Evolutionary conservation across 495 filamentous ascomycete species (phyloP).

Genomic region (Pyrenula aspistea): DNA sequence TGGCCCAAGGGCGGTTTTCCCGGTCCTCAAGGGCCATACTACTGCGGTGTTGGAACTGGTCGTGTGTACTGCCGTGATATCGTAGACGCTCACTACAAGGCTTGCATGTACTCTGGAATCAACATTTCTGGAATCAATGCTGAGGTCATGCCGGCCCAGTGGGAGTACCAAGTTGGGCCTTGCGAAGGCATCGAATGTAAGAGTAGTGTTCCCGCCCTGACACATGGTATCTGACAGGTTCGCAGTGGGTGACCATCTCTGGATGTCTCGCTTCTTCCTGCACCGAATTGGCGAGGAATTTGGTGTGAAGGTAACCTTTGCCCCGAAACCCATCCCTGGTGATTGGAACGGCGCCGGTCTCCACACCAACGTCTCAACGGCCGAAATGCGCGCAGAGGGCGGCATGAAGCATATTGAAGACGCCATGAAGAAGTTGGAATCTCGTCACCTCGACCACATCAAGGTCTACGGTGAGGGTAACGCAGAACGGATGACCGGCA

Average conservation of each 20-base stretch:
- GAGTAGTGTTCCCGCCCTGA: conserved; percentile 11
- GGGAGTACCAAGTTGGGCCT: conserved; percentile 98
- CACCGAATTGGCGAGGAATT: conserved; percentile 96
- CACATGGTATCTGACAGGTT: conserved; percentile 9
- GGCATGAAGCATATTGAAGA: conserved; percentile 90
- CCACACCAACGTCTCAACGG: conserved; percentile 88
- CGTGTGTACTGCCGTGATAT: conserved; percentile 98
- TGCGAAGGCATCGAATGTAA: conserved; percentile 77
- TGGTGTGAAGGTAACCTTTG: conserved; percentile 88
- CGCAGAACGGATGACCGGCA: conserved; percentile 79
- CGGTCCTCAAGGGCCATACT: conserved; percentile 95
- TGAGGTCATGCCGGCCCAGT: conserved; percentile 97
- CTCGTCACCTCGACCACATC: conserved; percentile 90
- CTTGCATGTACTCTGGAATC: conserved; percentile 82
- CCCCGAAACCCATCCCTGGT: conserved; percentile 96
- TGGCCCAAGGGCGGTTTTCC: conserved; percentile 96
- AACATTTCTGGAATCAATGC: conserved; percentile 98
- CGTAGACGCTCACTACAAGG: conserved; percentile 97
- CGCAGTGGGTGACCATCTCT: conserved; percentile 89
- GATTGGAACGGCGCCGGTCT: conserved; percentile 99
- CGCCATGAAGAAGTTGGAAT: conserved; percentile 77
- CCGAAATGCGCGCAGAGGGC: conserved; percentile 76
- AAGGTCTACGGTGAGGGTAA: conserved; percentile 96
- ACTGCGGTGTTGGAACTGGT: conserved; percentile 95
- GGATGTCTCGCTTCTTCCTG: conserved; percentile 93